A percentile compares a stretch with the other conserved stretches of the same genome.
Conservation (phyloP, 1,139 yeast genomes). For the Suhomyces anneliseae region DNA sequence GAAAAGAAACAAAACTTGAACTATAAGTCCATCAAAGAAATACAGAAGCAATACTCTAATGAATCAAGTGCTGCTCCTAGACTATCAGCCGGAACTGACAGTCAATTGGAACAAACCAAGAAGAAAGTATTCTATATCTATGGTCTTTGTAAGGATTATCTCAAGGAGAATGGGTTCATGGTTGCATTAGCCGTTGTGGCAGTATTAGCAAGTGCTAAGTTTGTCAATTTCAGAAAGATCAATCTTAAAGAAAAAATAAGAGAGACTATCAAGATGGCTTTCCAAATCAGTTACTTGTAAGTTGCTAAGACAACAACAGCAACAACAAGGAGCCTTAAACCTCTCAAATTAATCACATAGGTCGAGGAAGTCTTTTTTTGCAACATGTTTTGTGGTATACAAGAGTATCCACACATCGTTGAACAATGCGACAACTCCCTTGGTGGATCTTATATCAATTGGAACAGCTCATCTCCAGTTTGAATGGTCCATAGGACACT, state of each 20-base stretch:
- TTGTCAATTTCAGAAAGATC: constrained; percentile 26
- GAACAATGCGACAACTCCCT: too few relatives aligned
- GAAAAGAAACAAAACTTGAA: constrained; percentile 32
- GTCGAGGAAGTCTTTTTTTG: too few relatives aligned
- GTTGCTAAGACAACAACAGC: background rate
- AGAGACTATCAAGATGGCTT: constrained; percentile 47
- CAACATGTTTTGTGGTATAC: too few relatives aligned
- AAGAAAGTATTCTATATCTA: constrained; percentile 17
- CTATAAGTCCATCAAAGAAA: constrained; percentile 27
- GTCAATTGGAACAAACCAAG: constrained; percentile 12
- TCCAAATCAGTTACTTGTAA: constrained; percentile 42
- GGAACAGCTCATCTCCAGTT: too few relatives aligned
- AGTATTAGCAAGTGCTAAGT: constrained; percentile 22
- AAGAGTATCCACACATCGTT: too few relatives aligned
- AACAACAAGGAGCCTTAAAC: too few relatives aligned
- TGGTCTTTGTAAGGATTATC: constrained; percentile 22
- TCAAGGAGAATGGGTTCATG: constrained; percentile 32
- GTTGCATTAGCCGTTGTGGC: constrained; percentile 25
- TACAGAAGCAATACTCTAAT: constrained; percentile 12
- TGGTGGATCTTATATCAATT: too few relatives aligned
- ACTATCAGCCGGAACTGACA: constrained; percentile 1
- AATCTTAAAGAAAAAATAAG: constrained; percentile 32
- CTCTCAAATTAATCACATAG: too few relatives aligned
- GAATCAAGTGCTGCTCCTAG: constrained; percentile 1
- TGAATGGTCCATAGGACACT: too few relatives aligned